Evolutionary conservation across 2,329 filamentous ascomycete species (phyloP).

Genomic region (Cladosporium halotolerans): DNA sequence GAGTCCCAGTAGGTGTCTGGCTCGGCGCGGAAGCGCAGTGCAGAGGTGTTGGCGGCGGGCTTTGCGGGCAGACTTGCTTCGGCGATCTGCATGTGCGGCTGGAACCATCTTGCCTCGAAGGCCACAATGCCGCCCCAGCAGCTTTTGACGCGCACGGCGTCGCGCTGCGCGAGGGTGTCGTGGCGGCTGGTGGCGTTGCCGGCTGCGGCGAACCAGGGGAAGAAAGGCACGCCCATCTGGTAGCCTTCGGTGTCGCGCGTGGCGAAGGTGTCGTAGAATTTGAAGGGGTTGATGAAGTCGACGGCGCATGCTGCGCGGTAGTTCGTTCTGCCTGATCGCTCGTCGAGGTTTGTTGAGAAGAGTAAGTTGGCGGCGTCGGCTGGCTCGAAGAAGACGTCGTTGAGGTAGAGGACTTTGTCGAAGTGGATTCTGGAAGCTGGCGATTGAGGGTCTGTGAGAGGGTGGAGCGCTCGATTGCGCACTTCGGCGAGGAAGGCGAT

Average conservation of each 20-base stretch:
- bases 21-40: constrained; percentile 38
- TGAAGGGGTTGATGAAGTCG: constrained; percentile 62
- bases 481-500: constrained; percentile 68
- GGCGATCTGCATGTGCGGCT: constrained; percentile 25
- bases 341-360: constrained; percentile 54
- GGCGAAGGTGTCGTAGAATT: constrained; percentile 70
- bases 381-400: constrained; percentile 55
- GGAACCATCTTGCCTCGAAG: constrained; percentile 56
- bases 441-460: constrained; percentile 50
- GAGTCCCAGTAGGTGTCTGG: constrained; percentile 41
- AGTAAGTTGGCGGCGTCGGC: constrained; percentile 55
- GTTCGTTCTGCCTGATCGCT: constrained; percentile 40
- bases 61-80: no score
- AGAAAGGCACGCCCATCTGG: constrained; percentile 58
- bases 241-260: constrained; percentile 61
- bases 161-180: constrained; percentile 56
- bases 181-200: constrained; percentile 49
- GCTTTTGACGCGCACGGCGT: constrained; percentile 62
- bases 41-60: constrained; percentile 29
- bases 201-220: constrained; percentile 57
- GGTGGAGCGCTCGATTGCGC: constrained; percentile 62
- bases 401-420: constrained; percentile 71
- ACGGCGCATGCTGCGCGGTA: constrained; percentile 66
- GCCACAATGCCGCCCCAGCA: constrained; percentile 76
- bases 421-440: constrained; percentile 34